Conservation (phyloP, 2,329 filamentous ascomycete genomes). For the Phialophora macrospora region DNA sequence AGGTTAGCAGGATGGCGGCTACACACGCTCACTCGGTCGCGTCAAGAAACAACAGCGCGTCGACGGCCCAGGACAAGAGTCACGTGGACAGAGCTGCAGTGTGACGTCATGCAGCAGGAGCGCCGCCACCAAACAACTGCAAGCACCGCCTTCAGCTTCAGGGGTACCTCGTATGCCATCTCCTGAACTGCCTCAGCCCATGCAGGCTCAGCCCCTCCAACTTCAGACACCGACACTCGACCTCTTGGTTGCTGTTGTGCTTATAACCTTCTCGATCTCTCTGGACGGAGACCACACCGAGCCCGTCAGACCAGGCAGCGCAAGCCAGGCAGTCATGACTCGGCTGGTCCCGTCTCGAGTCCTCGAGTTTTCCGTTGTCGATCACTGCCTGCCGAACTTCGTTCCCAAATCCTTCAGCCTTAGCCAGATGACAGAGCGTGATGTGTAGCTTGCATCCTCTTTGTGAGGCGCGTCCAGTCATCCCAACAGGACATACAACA, state of each 20-base stretch:
- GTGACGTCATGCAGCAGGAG: slow-evolving; percentile 6
- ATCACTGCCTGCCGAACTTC: background rate
- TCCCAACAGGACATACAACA: background rate
- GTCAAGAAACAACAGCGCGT: slow-evolving; percentile 1
- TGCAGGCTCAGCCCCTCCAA: slow-evolving; percentile 11
- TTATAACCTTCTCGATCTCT: background rate
- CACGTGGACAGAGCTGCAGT: background rate
- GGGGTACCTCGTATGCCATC: background rate
- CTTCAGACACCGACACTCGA: background rate
- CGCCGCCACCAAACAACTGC: background rate
- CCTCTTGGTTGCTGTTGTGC: background rate
- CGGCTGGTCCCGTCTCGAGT: slow-evolving; percentile 7
- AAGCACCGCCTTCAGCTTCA: slow-evolving; percentile 17
- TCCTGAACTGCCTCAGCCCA: slow-evolving; percentile 9
- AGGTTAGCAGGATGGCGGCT: background rate
- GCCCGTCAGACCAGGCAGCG: slow-evolving; percentile 2
- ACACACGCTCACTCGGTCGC: slow-evolving; percentile 3
- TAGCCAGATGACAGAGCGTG: slow-evolving; percentile 6
- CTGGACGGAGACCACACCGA: background rate
- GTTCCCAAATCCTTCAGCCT: slow-evolving; percentile 11
- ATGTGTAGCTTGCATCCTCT: slow-evolving; percentile 3
- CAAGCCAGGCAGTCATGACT: slow-evolving; percentile 16
- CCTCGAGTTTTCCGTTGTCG: slow-evolving; percentile 8
- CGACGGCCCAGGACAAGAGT: background rate
- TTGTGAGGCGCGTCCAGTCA: background rate